Base-by-base conservation (phyloP, 2,329 filamentous ascomycete species). In the Alternaria atra region DNA sequence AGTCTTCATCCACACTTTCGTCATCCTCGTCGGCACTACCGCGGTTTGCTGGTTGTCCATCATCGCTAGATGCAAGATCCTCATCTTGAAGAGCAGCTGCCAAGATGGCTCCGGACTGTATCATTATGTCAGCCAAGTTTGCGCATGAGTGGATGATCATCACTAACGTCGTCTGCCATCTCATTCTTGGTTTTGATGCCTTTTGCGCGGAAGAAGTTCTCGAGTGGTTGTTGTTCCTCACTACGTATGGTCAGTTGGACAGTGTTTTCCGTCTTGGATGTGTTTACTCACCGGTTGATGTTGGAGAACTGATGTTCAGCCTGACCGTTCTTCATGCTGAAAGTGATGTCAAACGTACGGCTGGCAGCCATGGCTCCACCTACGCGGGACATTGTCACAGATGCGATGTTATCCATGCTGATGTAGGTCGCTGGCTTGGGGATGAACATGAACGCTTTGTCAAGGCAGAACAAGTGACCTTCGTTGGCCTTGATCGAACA, bases 401-500 rank as follows among this genome's bases (percentile, higher is more conserved):
- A 92, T 52, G 92, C 87, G 35, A 96, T 91, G 74, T 97, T 92
- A 74, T 99, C 95, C 81, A 97, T 96, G 62, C 92, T 91, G 62
- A 99, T 94, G 81, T 98, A 99, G 1, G 94, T 97, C 15, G 95
- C 94, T 1, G 95, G 95, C 83, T 99, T 99, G 32, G 95, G 95
- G 15, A 99, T 95, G 79, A 99, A 99, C 88, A 99, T 96, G 80
- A 99, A 97, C 7, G 94, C 94, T 82, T 97, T 97, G 81, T 99
- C 95, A 69, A 99, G 83, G 78, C 94, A 97, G 86, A 97, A 99
- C 52, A 99, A 84, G 76, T 97, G 94, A 62, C 96, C 95, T 82
- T 99, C 95, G 79, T 96, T 97, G 55, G 96, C 96, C 82, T 99
- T 99, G 87, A 99, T 97, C n/a, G 94, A 97, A 81, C 95, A 99